Evolutionary conservation across 164 flowering plant genomes (phyloP), one percentile per base, ranked within the genome.

Genomic region (Sedum album): DNA sequence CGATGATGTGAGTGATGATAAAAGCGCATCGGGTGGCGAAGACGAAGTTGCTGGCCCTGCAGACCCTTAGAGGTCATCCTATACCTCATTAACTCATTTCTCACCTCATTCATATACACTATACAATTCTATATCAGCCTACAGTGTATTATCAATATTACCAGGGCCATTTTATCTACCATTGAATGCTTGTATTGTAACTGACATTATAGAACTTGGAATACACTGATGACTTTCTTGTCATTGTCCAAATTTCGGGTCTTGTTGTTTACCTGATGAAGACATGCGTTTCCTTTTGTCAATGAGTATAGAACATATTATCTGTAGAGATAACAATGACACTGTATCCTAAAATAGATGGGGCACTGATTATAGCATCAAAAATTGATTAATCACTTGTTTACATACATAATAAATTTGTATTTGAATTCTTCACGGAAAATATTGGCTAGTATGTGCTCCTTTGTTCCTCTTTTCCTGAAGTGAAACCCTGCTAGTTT

Each of bases 41-140:
- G 81, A 78, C 20, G 78, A 80, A 48, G 78, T 80, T 55, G 78
- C 78, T 14, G 79, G 79, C 36, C 73, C 68, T 69, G 81, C 71
- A 20, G 83, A 80, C 66, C 83, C 76, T 25, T 80, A 65, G 48
- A 9, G 26, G 30, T 38, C 33, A 2, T 6, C 8, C 26, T 7
- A 5, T 41, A 4, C 18, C 48, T 44, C 48, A 44, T 11, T 13
- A 44, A 17, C 48, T 44, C 4, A 14, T 15, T 44, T 44, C 48
- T 44, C 18, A 15, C 48, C 15, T 13, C 6, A n/a, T 18, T 13
- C 18, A 44, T 44, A 44, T 15, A 15, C 15, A 44, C 42, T 8
- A 39, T 14, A 15, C 48, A 44, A 17, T 44, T 44, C 48, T 2
- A 44, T 44, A 44, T 44, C 48, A 44, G 18, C 48, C 48, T 44